Conservation (phyloP, 2,329 filamentous ascomycete genomes). For the Chaetomiaceae sp. region DNA sequence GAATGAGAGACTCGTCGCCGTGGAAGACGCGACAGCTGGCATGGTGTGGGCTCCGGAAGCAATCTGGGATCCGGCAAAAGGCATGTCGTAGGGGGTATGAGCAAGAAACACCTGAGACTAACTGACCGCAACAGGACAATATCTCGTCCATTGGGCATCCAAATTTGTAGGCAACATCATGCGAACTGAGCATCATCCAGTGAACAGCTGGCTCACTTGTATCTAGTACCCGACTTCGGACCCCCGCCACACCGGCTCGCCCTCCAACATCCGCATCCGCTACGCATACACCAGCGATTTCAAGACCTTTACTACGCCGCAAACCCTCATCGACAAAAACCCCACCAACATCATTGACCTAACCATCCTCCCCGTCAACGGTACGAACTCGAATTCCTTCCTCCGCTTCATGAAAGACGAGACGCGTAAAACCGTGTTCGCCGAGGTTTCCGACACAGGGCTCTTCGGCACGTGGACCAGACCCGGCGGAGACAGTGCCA, state of each 20-base stretch:
- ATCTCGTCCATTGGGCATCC: slow-evolving; percentile 45
- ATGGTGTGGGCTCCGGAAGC: slow-evolving; percentile 58
- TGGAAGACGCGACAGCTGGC: slow-evolving; percentile 50
- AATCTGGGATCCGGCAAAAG: slow-evolving; percentile 46
- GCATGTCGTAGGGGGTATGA: slow-evolving; percentile 23
- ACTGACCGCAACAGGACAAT: slow-evolving; percentile 32
- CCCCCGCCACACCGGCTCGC: slow-evolving; percentile 43
- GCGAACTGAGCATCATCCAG: neutral
- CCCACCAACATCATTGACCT: slow-evolving; percentile 51
- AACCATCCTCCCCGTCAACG: slow-evolving; percentile 46
- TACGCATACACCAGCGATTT: slow-evolving; percentile 55
- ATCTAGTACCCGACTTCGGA: slow-evolving; percentile 44
- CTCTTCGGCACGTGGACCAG: slow-evolving; percentile 50
- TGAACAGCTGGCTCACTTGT: neutral
- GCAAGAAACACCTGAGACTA: too few species aligned
- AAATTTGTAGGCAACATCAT: slow-evolving; percentile 38
- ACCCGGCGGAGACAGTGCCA: slow-evolving; percentile 40
- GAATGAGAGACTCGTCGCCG: slow-evolving; percentile 44
- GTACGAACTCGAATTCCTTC: slow-evolving; percentile 31
- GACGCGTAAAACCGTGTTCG: slow-evolving; percentile 47
- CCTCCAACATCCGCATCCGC: slow-evolving; percentile 44
- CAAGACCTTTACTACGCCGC: slow-evolving; percentile 45
- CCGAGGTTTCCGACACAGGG: slow-evolving; percentile 44
- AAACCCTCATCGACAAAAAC: slow-evolving; percentile 47
- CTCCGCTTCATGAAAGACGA: slow-evolving; percentile 55